These are phyloP conservation scores for Dujonia santamariae DNA, from an alignment of 1,139 yeast genomes.

Conservation along the genomic window DNA sequence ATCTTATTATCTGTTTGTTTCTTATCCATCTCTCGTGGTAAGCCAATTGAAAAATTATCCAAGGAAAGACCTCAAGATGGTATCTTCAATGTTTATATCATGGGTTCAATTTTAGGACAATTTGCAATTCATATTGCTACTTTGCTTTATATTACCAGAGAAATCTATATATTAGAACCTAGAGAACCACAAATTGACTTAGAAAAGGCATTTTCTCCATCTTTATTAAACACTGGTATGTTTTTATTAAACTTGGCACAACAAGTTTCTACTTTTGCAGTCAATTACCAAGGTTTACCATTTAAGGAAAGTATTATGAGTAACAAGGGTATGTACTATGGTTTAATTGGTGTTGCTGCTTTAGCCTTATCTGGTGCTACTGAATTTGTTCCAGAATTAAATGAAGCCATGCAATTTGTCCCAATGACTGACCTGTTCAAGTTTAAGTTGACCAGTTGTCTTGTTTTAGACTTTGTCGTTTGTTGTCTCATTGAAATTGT, in stretches of 20 bases:
- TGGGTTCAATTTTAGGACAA: conserved; percentile 97
- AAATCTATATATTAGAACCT: conserved; percentile 86
- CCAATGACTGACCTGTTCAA: conserved; percentile 80
- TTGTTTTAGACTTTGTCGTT: conserved; percentile 72
- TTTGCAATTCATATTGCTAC: conserved; percentile 89
- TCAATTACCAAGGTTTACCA: conserved; percentile 96
- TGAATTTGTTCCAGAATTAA: conserved; percentile 91
- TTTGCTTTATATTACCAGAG: conserved; percentile 75
- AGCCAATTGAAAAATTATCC: conserved; percentile 83
- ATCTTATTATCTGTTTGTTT: conserved; percentile 89
- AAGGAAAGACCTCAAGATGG: conserved; percentile 98
- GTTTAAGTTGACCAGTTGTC: conserved; percentile 66
- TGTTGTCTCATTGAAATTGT: conserved; percentile 79
- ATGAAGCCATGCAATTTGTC: conserved; percentile 87
- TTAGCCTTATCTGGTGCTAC: conserved; percentile 91
- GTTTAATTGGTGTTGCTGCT: conserved; percentile 85
- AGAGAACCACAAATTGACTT: conserved; percentile 85
- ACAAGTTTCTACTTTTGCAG: conserved; percentile 97
- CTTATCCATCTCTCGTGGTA: conserved; percentile 92
- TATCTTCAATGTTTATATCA: conserved; percentile 87
- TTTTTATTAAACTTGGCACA: conserved; percentile 91
- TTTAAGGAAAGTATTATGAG: conserved; percentile 88
- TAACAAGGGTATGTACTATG: conserved; percentile 97
- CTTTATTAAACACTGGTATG: conserved; percentile 92
- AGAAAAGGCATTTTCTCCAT: conserved; percentile 85